Base-by-base conservation (phyloP, 495 filamentous ascomycete genomes). In the Penicillium dipodomyicola region DNA sequence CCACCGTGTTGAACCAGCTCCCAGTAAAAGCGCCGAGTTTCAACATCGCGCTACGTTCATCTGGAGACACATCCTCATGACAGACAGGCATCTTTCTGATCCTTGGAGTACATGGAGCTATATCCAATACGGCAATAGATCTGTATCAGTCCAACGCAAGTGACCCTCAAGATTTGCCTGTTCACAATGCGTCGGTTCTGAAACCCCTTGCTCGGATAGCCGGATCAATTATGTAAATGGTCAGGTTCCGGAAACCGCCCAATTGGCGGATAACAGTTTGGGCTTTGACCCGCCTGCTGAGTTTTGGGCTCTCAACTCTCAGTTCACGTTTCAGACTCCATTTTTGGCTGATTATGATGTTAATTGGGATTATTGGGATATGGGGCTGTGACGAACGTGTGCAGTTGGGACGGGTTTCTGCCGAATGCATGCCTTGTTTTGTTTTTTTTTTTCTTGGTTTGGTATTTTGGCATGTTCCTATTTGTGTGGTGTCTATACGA, bases 221-320 rank as follows among this genome's bases (percentile, higher is more conserved):
- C 12, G 77, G 76, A 6, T 72, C 73, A 45, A 72, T 15, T 30
- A 17, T 54, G 41, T 15, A 49, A 46, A n/a, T 30, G 49, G n/a
- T 9, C 9, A 17, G 40, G 23, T 37, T 41, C n/a, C 37, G 9
- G 29, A 52, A 35, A 40, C 29, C 29, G 15, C 27, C 17, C 48
- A 25, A 41, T 42, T 29, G 57, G 25, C 46, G 2, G 29, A 17
- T 15, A n/a, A 7, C 29, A n/a, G 11, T 5, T n/a, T 56, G 19
- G 40, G 22, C 32, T 33, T 47, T n/a, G 58, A 51, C 8, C 50
- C 50, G 17, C 7, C 35, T 12, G 35, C 58, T n/a, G 60, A 59
- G 40, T 27, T 52, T 40, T 59, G 60, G 60, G 54, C 60, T 29
- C 40, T 63, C 19, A 29, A 56, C 30, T 22, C 48, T 23, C 48